Evolutionary conservation across 148 eudicot genomes (phyloP).

Genomic region (Nepenthes gracilis): DNA sequence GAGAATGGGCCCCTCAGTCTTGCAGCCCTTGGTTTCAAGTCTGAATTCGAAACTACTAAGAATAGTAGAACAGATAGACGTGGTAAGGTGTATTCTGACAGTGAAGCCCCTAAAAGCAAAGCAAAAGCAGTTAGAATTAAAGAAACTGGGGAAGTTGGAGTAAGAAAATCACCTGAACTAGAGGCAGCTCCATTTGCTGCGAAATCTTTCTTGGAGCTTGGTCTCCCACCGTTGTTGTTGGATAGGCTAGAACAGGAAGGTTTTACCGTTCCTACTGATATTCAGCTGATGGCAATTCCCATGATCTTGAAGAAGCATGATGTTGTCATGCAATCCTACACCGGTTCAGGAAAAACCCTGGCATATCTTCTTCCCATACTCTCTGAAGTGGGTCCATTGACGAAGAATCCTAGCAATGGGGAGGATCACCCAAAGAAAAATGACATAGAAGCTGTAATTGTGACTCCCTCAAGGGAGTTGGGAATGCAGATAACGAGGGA

Average conservation of each 20-base stretch:
- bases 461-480: constrained; percentile 91
- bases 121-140: constrained; percentile 25
- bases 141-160: constrained; percentile 6
- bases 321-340: constrained; percentile 89
- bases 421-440: constrained; percentile 26
- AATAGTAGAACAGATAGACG: constrained; percentile 17
- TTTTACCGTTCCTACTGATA: constrained; percentile 65
- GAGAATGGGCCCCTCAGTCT: constrained; percentile 51
- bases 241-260: constrained; percentile 74
- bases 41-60: constrained; percentile 16
- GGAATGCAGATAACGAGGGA: constrained; percentile 97
- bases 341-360: constrained; percentile 92
- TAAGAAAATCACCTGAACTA: constrained; percentile 35
- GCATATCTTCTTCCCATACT: constrained; percentile 93
- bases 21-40: constrained; percentile 48
- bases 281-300: constrained; percentile 81
- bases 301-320: constrained; percentile 60
- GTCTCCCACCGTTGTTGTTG: constrained; percentile 61
- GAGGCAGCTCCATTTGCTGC: constrained; percentile 76
- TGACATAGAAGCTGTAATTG: constrained; percentile 75
- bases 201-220: constrained; percentile 75
- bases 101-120: constrained; percentile 34
- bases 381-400: constrained; percentile 66
- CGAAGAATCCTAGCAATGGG: constrained; percentile 12
- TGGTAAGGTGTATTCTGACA: constrained; percentile 6